Base-by-base conservation (phyloP, 1,139 yeast genomes). In the Taphrina confusa region DNA sequence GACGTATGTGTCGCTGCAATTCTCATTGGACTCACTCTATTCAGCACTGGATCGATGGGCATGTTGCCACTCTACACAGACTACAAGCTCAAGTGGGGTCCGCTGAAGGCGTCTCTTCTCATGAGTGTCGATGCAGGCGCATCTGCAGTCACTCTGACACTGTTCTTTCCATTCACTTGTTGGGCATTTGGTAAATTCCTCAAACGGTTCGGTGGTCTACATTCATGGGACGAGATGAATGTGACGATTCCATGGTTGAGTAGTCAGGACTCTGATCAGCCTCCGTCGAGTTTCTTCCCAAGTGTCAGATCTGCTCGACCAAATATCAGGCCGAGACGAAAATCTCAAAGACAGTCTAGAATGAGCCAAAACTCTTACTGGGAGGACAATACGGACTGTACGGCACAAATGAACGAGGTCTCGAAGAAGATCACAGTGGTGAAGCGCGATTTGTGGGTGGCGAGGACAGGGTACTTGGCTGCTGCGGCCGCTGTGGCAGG, bases 361-460 rank as follows among this genome's bases (percentile, higher is more conserved):
- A 14, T 1, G 22, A 31, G 31, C 1, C 25, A 14, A 20, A 33
- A 34, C 5, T 23, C 9, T 33, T 18, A 8, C 28, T n/a, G 8
- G 8, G 33, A 20, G 8, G 42, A 22, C 18, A 20, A 31, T 20
- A 25, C 23, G 4, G 52, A 47, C 18, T 28, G 31, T 18, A 11
- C 52, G 18, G 42, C 28, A 1, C 30, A 33, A 47, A 4, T 47
- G 6, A 47, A 33, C 14, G 52, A 47, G 20, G 39, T 31, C 36
- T 54, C 58, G 6, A 50, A 60, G 49, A 55, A 45, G 39, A 55
- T 55, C 47, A 54, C 62, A 4, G 40, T 60, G 12, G 60, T 60
- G 25, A 60, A 60, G 39, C 51, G 62, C 11, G 62, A 60, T 28
- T 20, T 60, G 16, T 60, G 62, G 62, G 59, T 47, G n/a, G 60